phyloP scores from a whole-genome alignment of 1,284 basidiomycete genomes.

The Trametes hirsuta region DNA sequence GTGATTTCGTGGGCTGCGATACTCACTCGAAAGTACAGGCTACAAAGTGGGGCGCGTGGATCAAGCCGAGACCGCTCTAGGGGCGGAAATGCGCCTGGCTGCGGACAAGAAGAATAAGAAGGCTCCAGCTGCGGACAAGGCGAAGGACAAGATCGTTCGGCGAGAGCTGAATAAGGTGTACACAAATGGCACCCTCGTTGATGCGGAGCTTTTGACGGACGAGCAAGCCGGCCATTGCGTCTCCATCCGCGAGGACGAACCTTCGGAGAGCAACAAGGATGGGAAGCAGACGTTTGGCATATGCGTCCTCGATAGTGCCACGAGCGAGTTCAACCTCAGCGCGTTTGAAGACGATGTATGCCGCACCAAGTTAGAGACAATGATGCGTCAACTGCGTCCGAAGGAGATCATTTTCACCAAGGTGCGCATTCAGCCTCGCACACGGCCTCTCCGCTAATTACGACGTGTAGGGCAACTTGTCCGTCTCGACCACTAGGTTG shows the following conservation, averaged over 20 bases:
- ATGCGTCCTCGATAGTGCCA: constrained; percentile 95
- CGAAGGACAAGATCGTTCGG: constrained; percentile 77
- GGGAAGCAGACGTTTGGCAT: constrained; percentile 78
- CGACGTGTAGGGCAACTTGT: constrained; percentile 71
- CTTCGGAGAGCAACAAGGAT: constrained; percentile 45
- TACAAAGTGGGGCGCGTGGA: constrained; percentile 98
- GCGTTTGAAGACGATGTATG: constrained; percentile 92
- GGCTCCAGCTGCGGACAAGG: constrained; percentile 47
- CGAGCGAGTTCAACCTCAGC: constrained; percentile 93
- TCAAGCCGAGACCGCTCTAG: constrained; percentile 92
- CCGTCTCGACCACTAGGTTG: constrained; percentile 79
- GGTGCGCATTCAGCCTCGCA: constrained; percentile 44
- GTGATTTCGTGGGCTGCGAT: background rate
- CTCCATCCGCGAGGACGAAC: constrained; percentile 75
- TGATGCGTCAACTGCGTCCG: constrained; percentile 90
- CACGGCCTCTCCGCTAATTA: background rate
- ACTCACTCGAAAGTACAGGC: constrained; percentile 46
- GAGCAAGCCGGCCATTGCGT: constrained; percentile 97
- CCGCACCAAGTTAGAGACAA: constrained; percentile 91
- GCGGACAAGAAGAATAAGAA: constrained; percentile 67
- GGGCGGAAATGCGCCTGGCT: constrained; percentile 80
- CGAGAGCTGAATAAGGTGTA: constrained; percentile 96
- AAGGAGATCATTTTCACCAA: constrained; percentile 95
- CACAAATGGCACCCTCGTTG: constrained; percentile 96
- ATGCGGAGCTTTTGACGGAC: constrained; percentile 86